Base-by-base conservation (phyloP, 108 stramenopile species). In the Pseudonitzschia delicatissima region DNA sequence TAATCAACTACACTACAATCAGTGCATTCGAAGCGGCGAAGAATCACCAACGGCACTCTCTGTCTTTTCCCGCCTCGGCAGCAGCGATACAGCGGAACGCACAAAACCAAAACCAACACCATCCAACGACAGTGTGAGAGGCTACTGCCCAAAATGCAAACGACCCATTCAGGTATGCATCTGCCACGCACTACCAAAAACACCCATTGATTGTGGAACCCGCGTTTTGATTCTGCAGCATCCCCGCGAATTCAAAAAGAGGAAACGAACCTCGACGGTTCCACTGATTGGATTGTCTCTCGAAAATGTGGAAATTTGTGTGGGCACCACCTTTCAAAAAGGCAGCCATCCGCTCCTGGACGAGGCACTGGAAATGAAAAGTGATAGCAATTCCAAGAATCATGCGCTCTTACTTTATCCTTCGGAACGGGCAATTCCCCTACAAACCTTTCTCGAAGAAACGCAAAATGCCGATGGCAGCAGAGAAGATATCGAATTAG, bases 311-410 rank as follows among this genome's bases (percentile, higher is more conserved):
- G 47, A 21, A 2, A 48, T 48, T 17, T 48, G 47, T 48, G 47
- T 48, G 21, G 47, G 47, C 1, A 48, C 47, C 20, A 48, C 3
- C 3, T 48, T 48, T 23, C 21, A 48, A 48, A 18, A 7, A 2
- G 47, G 47, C 20, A 48, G 47, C 20, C 47, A 48, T 48, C 47
- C 47, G n/a, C 47, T 48, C 13, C 21, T 48, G 47, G 47, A 48
- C 47, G 47, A 48, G 7, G 47, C 47, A 2, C 2, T 48, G 47
- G 20, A 2, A 2, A 48, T 48, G 47, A 17, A 7, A 2, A 48
- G 21, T 23, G 23, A 23, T 23, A 48, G 21, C 47, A 48, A 23
- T 23, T 23, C 21, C n/a, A 48, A 23, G 7, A 21, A 2, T 6
- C 2, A 23, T 23, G 47, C 47, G 3, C 7, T 48, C 21, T 17